Evolutionary conservation across 2,329 filamentous ascomycete genomes (phyloP).

Genomic region (Pseudogymnoascus sp.): DNA sequence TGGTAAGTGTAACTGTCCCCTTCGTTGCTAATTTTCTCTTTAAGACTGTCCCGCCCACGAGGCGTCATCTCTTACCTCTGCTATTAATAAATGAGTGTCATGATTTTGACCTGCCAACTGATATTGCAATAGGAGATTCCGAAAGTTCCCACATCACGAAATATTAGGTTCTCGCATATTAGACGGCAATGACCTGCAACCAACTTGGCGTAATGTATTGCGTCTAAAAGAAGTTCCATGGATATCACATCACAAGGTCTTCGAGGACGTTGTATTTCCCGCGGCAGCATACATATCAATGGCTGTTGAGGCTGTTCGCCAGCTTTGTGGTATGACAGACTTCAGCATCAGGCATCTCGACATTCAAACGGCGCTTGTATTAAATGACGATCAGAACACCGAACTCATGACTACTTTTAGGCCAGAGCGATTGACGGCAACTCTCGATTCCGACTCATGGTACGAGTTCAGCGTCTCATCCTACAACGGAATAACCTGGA

Average conservation of each 20-base stretch:
- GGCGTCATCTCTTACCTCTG: too few relatives aligned
- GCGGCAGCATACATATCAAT: slow-evolving; percentile 44
- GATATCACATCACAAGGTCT: slow-evolving; percentile 45
- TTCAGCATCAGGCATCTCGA: slow-evolving; percentile 20
- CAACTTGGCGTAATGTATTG: slow-evolving; percentile 26
- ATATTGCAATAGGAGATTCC: slow-evolving; percentile 30
- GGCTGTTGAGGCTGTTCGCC: slow-evolving; percentile 37
- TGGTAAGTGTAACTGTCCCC: slow-evolving; percentile 18
- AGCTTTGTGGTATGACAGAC: slow-evolving; percentile 20
- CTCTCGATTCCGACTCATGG: slow-evolving; percentile 21
- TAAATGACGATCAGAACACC: slow-evolving; percentile 15
- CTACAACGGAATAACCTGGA: slow-evolving; percentile 23
- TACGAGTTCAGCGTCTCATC: slow-evolving; percentile 27
- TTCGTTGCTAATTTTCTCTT: background rate
- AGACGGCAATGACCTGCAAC: slow-evolving; percentile 19
- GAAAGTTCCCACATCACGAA: slow-evolving; percentile 40
- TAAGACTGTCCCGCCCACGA: background rate
- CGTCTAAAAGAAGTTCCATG: slow-evolving; percentile 40
- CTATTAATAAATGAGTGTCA: too few relatives aligned
- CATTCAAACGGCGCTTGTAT: slow-evolving; percentile 22
- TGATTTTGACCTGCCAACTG: slow-evolving; percentile 14
- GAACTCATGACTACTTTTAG: slow-evolving; percentile 25
- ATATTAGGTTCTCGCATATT: slow-evolving; percentile 36
- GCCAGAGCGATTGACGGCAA: slow-evolving; percentile 18
- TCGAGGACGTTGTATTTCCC: slow-evolving; percentile 44